A percentile compares a stretch with the other conserved stretches of the same genome.
Evolutionary conservation across 768 basidiomycete genomes (phyloP).

Genomic region (Termitomyces sp.): DNA sequence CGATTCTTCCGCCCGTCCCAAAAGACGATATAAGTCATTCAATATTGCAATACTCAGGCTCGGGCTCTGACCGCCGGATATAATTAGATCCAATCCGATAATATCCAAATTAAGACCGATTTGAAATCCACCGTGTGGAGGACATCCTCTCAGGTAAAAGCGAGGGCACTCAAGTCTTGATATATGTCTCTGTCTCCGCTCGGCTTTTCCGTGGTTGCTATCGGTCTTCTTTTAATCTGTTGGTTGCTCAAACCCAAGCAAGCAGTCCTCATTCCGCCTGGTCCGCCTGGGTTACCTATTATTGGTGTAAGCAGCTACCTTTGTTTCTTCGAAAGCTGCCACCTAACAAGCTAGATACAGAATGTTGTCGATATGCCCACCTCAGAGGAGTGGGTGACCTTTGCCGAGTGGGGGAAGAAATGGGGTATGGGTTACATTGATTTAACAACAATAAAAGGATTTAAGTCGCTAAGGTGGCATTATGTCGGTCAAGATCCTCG

Average conservation of each 20-base stretch:
- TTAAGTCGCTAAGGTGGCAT: slow-evolving; percentile 27
- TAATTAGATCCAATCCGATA: no score
- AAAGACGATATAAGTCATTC: no score
- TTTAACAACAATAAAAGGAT: background rate
- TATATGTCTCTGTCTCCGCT: background rate
- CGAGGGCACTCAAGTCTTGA: background rate
- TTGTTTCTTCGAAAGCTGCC: background rate
- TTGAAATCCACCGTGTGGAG: background rate
- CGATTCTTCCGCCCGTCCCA: no score
- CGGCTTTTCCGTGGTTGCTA: slow-evolving; percentile 1
- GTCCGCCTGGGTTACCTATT: slow-evolving; percentile 29
- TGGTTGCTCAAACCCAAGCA: slow-evolving; percentile 15
- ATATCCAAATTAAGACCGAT: background rate
- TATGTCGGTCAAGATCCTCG: slow-evolving; percentile 34
- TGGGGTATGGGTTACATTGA: slow-evolving; percentile 31
- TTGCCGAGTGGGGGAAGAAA: slow-evolving; percentile 45
- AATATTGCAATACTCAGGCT: no score
- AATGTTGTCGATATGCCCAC: slow-evolving; percentile 44
- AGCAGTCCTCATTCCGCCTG: slow-evolving; percentile 28
- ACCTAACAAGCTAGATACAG: slow-evolving; percentile 16
- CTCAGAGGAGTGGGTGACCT: slow-evolving; percentile 40
- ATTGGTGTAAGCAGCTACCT: slow-evolving; percentile 3
- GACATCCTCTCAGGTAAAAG: background rate
- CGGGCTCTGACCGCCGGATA: no score
- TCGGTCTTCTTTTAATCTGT: slow-evolving; percentile 9